These are phyloP conservation scores for Actinidia chinensis DNA, from an alignment of 179 eudicot species.

Conservation along the genomic window DNA sequence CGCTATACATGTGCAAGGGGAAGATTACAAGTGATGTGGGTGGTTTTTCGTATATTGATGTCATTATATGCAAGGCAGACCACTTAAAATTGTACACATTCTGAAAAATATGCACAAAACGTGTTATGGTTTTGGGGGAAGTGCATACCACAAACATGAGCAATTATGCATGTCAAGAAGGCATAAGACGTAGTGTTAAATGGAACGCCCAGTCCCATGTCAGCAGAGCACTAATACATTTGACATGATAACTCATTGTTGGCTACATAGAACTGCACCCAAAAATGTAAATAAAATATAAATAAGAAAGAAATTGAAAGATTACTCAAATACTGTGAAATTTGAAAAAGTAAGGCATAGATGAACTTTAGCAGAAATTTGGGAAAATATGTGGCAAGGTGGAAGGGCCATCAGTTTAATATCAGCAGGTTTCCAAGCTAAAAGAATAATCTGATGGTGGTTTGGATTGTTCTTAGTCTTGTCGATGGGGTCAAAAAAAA, in stretches of 20 bases:
- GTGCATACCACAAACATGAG: slow-evolving; percentile 88
- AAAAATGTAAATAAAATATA: background rate
- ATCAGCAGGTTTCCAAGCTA: slow-evolving; percentile 95
- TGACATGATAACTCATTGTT: slow-evolving; percentile 87
- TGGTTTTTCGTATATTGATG: no score
- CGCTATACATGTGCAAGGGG: no score
- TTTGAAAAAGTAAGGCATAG: background rate
- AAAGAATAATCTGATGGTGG: slow-evolving; percentile 74
- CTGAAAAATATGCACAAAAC: background rate
- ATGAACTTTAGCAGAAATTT: slow-evolving; percentile 34
- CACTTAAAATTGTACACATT: background rate
- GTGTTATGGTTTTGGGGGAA: background rate
- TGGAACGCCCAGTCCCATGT: slow-evolving; percentile 92
- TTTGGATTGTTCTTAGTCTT: slow-evolving; percentile 82
- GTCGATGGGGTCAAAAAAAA: slow-evolving; percentile 60
- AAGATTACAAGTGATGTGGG: no score
- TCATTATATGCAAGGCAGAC: background rate
- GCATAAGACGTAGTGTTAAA: slow-evolving; percentile 89
- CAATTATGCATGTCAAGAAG: slow-evolving; percentile 84
- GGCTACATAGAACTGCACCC: slow-evolving; percentile 78
- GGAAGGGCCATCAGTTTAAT: slow-evolving; percentile 82
- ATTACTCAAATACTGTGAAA: background rate
- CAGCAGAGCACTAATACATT: slow-evolving; percentile 95
- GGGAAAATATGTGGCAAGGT: slow-evolving; percentile 89
- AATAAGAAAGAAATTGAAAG: no score